Evolutionary conservation across 495 filamentous ascomycete species (phyloP), one percentile per base, ranked within the genome.

Genomic region (Rhizodiscina lignyota): DNA sequence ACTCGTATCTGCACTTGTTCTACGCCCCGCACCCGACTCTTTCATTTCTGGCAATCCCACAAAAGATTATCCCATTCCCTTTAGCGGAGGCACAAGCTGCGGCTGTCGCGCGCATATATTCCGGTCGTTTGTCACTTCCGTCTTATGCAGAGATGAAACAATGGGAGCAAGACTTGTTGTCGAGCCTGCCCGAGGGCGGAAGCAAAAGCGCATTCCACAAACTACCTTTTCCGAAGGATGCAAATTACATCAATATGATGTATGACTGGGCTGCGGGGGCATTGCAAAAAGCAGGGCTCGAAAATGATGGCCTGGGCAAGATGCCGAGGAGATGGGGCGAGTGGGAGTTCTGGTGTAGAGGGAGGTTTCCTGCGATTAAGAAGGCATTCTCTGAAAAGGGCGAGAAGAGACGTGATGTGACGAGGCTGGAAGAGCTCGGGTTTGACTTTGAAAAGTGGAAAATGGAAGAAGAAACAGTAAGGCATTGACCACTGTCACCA

Each of bases 21-120:
- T 76, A 79, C 48, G 74, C 68, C 11, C 56, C 68, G 2, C 68
- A 81, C 33, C 82, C 86, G 2, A 87, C 83, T 0, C 58, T 97
- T 3, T 77, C 73, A 2, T 85, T 94, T 42, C 63, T 78, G 0
- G 77, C 68, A 0, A 57, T 94, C 16, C 70, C 76, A 2, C 77
- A 83, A 41, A 77, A 79, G 41, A 70, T 92, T 8, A 75, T 91
- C 18, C 86, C 87, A 2, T 94, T 93, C 47, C 75, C 79, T 2
- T 46, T 85, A 4, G 61, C 73, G 1, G 81, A 94, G 49, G 70
- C 66, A n/a, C 86, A 94, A 50, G 74, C 71, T 2, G 74, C 82
- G 6, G 64, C 79, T 2, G 66, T 94, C 37, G 72, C 83, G 10
- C 68, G 83, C 3, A 67, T 83, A 2, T 92, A 74, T 71, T 68